Evolutionary conservation across 2,329 filamentous ascomycete genomes (phyloP).

Genomic region (Endoconidiophora polonica): DNA sequence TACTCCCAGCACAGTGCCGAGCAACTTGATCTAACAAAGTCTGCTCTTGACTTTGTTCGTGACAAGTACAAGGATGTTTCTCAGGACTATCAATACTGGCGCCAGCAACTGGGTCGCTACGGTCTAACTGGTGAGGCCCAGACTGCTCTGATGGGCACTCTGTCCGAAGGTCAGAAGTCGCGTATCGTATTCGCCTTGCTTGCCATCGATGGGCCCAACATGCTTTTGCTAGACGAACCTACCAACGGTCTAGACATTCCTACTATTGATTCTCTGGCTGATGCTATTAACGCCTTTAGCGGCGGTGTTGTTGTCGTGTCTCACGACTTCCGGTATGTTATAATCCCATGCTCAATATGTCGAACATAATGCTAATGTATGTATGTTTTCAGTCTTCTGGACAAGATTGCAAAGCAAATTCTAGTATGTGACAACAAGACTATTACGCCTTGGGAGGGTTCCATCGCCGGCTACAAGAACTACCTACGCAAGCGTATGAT

Average conservation of each 20-base stretch:
- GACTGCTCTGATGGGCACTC: conserved; percentile 91
- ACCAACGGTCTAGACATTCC: conserved; percentile 99
- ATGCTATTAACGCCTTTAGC: conserved; percentile 90
- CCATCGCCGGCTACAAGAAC: conserved; percentile 93
- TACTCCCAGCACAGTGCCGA: conserved; percentile 98
- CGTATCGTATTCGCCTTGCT: conserved; percentile 95
- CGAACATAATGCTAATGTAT: conserved; percentile 16
- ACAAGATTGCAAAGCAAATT: conserved; percentile 99
- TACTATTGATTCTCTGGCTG: conserved; percentile 91
- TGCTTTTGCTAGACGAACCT: conserved; percentile 94
- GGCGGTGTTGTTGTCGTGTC: conserved; percentile 96
- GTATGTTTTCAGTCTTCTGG: conserved; percentile 51
- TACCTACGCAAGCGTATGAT: conserved; percentile 99
- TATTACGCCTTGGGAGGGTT: conserved; percentile 73
- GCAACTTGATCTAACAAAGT: conserved; percentile 96
- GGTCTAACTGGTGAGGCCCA: conserved; percentile 85
- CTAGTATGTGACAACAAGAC: conserved; percentile 98
- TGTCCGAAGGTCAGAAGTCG: conserved; percentile 94
- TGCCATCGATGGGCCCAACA: conserved; percentile 91
- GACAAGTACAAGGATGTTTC: conserved; percentile 82
- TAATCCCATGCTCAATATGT: background rate
- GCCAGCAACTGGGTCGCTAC: conserved; percentile 89
- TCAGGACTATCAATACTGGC: conserved; percentile 99
- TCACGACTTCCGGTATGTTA: conserved; percentile 87
- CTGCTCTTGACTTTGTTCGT: conserved; percentile 88